Evolutionary conservation across 495 filamentous ascomycete species (phyloP).

Genomic region (Xylaria longipes): DNA sequence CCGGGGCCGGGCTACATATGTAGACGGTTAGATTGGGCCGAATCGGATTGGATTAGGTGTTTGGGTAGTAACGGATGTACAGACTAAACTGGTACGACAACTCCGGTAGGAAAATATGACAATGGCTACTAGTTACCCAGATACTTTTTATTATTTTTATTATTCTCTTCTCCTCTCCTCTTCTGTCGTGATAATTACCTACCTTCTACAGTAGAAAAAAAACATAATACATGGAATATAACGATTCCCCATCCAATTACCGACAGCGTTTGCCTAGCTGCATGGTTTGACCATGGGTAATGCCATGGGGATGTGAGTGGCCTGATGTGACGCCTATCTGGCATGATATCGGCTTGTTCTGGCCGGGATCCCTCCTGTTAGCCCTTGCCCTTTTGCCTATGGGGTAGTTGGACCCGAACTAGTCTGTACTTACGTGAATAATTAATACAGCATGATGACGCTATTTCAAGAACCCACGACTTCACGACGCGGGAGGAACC

Average conservation of each 20-base stretch:
- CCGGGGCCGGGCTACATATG: background rate
- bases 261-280: conserved; percentile 21
- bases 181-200: background rate
- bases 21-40: conserved; percentile 12
- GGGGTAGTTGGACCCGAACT: conserved; percentile 16
- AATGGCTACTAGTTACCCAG: background rate
- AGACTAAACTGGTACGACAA: background rate
- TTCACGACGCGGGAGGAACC: conserved; percentile 20
- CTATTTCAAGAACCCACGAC: conserved; percentile 22
- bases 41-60: conserved; percentile 5
- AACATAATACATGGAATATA: background rate
- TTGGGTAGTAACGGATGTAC: background rate
- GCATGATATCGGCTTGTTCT: conserved; percentile 24
- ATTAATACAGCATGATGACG: conserved; percentile 16
- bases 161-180: background rate
- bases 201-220: conserved; percentile 10
- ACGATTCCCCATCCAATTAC: conserved; percentile 20
- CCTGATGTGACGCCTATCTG: conserved; percentile 26
- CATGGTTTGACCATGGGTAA: conserved; percentile 25
- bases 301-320: conserved; percentile 14
- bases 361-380: conserved; percentile 8
- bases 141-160: background rate
- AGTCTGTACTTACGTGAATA: background rate
- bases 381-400: background rate
- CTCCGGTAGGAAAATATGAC: background rate